phyloP scores from a whole-genome alignment of 2,329 filamentous ascomycete species.

The Fusarium succisae region DNA sequence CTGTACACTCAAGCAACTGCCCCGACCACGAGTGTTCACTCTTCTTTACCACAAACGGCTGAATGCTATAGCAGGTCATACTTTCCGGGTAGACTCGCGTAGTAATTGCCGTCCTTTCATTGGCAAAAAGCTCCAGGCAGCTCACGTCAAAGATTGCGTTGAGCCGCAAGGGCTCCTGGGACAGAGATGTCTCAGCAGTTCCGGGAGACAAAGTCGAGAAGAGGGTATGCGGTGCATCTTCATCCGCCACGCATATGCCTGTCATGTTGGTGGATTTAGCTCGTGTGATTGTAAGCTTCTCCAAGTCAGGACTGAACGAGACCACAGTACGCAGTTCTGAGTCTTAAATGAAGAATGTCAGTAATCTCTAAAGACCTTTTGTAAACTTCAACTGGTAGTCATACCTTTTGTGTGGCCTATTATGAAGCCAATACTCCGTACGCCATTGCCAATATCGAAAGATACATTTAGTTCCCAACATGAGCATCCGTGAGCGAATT shows the following conservation, averaged over 20 bases:
- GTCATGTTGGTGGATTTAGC: not conserved
- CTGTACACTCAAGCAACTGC: not conserved
- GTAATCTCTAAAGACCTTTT: fast-evolving
- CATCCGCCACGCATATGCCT: not conserved
- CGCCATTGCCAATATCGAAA: not conserved
- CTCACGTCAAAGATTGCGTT: not conserved
- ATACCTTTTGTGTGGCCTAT: not conserved
- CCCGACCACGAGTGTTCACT: not conserved
- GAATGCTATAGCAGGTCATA: not conserved
- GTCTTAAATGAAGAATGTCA: fast-evolving
- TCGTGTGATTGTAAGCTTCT: not conserved
- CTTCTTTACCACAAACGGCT: not conserved
- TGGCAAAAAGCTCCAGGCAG: not conserved
- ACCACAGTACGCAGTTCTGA: not conserved
- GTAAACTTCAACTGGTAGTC: fast-evolving
- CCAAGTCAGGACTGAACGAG: not conserved
- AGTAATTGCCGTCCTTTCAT: not conserved
- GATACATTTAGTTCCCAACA: not conserved
- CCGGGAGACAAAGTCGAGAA: not conserved
- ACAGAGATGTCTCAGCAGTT: fast-evolving
- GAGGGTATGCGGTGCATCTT: not conserved
- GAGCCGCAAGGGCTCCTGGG: not conserved
- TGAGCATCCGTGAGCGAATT: not conserved
- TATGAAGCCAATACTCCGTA: not conserved
- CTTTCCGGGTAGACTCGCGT: not conserved